Evolutionary conservation across 306 rosid species (phyloP).

Genomic region (Purshia tridentata): DNA sequence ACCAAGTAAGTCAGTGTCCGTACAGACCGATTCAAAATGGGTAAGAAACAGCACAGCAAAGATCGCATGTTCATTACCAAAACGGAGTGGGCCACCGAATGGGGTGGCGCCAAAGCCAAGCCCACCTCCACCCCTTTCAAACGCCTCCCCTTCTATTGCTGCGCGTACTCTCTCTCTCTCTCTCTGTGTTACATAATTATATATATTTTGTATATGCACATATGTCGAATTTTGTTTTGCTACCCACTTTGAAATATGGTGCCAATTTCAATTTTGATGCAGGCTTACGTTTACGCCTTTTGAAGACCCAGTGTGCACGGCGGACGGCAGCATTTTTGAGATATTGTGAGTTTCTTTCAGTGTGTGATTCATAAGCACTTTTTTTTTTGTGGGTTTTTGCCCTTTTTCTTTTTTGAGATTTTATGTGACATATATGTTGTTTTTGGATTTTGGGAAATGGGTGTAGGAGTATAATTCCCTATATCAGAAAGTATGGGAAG

Average conservation of each 20-base stretch:
- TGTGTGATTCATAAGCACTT: not conserved
- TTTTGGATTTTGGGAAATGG: conserved; percentile 19
- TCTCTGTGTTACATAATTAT: not conserved
- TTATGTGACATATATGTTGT: not conserved
- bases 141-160: conserved; percentile 95
- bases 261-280: not conserved
- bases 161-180: conserved; percentile 53
- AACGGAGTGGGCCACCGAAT: conserved; percentile 99
- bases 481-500: conserved; percentile 79
- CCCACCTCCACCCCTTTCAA: conserved; percentile 66
- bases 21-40: conserved; percentile 42
- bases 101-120: conserved; percentile 96
- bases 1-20: not conserved
- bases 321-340: conserved; percentile 84
- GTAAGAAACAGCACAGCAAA: conserved; percentile 97
- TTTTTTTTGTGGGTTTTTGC: not conserved
- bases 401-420: not conserved
- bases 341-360: conserved; percentile 44
- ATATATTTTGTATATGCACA: not conserved
- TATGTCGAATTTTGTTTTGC: not conserved
- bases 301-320: conserved; percentile 77
- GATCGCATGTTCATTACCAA: conserved; percentile 88
- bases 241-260: not conserved
- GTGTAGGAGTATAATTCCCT: conserved; percentile 77
- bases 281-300: conserved; percentile 93